Percentiles rank a stretch among this genome's conserved stretches.
Evolutionary conservation across 148 eudicot genomes (phyloP).

Genomic region (Cornus suecica): DNA sequence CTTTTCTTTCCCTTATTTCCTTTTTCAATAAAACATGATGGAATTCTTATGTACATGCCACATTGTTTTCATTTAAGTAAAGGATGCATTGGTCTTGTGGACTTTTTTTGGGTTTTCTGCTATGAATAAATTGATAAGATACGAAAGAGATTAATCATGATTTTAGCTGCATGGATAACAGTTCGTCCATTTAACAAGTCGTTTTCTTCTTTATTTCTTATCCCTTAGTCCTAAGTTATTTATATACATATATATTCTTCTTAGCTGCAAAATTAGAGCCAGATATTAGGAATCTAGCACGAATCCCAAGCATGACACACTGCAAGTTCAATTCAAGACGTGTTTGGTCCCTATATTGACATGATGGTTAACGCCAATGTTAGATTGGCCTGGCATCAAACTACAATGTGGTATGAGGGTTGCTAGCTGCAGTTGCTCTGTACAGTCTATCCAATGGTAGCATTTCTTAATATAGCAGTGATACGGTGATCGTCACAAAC

Average conservation of each 20-base stretch:
- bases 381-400: neutral
- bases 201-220: too few relatives aligned
- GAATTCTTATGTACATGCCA: neutral
- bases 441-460: too few relatives aligned
- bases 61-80: too few relatives aligned
- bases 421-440: neutral
- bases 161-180: too few relatives aligned
- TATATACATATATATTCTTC: neutral
- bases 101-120: neutral
- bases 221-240: neutral
- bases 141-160: too few relatives aligned
- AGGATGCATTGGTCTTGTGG: neutral
- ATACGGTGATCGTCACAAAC: neutral
- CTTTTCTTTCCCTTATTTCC: neutral
- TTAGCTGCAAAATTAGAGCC: too few relatives aligned
- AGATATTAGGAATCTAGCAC: neutral
- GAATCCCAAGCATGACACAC: neutral
- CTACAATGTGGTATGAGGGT: too few relatives aligned
- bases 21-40: neutral
- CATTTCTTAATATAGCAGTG: too few relatives aligned
- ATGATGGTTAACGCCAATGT: neutral
- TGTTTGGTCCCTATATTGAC: neutral
- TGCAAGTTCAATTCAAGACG: neutral
- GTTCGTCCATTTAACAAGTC: neutral
- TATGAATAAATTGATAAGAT: neutral